Evolutionary conservation across 1,284 basidiomycete genomes (phyloP), one percentile per base, ranked within the genome.

Genomic region (Rhodotorula sp.): DNA sequence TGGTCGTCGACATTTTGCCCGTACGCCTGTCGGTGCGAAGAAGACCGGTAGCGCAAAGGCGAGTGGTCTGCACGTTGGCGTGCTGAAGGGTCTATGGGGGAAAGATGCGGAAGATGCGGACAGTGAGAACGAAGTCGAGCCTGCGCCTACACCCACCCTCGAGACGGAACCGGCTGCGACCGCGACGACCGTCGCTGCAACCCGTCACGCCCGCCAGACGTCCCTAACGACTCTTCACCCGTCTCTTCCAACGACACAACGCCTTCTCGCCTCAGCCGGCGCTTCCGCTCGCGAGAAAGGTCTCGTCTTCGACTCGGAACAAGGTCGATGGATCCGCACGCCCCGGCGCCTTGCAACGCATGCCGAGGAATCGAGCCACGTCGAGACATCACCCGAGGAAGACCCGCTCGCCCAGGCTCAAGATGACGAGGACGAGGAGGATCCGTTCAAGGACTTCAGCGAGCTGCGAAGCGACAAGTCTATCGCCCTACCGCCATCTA

Each of bases 231-330:
- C 80, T 52, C 94, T 95, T 72, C 86, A 86, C 10, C 92, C 92
- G 2, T 22, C 61, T 11, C 50, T 61, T 0, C 84, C 85, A 57
- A 92, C 94, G 76, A 82, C 94, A 20, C 57, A 63, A 48, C 61
- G 58, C 5, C 30, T 73, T 6, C 62, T 73, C 46, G 67, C 69
- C 10, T 87, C 88, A 20, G 77, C 85, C 50, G 18, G 77, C 79
- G 15, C 81, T 91, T 31, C 88, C 6, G 88, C 91, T 34, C 83
- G 87, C 60, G 86, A 93, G 55, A 92, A 92, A 1, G 86, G 87
- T 77, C 94, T 96, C 92, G 82, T 90, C 51, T 93, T 88, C 75
- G 93, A 95, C 80, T 86, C 84, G 66, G 84, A 84, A 48, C 84
- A 86, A 79, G 90, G 90, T 87, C 86, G 86, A 72, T 96, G 93